Evolutionary conservation across 176 grass and related monocot species (phyloP), one percentile per base, ranked within the genome.

Genomic region (Avena sativa): DNA sequence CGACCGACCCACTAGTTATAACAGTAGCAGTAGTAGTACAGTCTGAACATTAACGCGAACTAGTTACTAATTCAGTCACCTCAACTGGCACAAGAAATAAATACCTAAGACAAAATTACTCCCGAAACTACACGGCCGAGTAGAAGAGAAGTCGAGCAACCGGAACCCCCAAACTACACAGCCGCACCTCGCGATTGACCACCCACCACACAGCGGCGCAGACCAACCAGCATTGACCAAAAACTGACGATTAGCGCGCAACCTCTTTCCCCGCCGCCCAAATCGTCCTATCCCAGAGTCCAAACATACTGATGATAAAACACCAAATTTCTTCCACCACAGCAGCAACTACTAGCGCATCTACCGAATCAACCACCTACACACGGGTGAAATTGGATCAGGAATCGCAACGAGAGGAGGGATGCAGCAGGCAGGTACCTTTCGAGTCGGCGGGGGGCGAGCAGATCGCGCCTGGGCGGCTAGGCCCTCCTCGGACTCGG

Each of bases 401-500:
- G 11, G 46, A 49, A 30, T 46, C 70, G 82, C 71, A 26, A 38
- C 6, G 44, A 14, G 71, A 15, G 3, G 11, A 20, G 25, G 83
- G 63, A 81, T 32, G 26, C 26, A 14, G 82, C 15, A 13, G 48
- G 20, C 0, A 3, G 23, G n/a, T 11, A 76, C 70, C 82, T 84
- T 32, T 9, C 9, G 83, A 63, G 25, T 17, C 56, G 23, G 43
- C 20, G 28, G 71, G 50, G 71, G 71, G 57, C 57, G 71, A 64
- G 71, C 71, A 84, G 71, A 76, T 84, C 82, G 56, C 82, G 40
- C 34, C 82, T 30, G 19, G 67, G 81, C 4, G 23, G 48, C 48
- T 76, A 30, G 73, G 23, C 47, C 73, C 71, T 63, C 60, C 13
- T 51, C 71, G 6, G 48, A 56, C 82, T 63, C 47, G 82, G 70